phyloP scores from a whole-genome alignment of 1,284 basidiomycete species.

The Apiotrichum laibachii region DNA sequence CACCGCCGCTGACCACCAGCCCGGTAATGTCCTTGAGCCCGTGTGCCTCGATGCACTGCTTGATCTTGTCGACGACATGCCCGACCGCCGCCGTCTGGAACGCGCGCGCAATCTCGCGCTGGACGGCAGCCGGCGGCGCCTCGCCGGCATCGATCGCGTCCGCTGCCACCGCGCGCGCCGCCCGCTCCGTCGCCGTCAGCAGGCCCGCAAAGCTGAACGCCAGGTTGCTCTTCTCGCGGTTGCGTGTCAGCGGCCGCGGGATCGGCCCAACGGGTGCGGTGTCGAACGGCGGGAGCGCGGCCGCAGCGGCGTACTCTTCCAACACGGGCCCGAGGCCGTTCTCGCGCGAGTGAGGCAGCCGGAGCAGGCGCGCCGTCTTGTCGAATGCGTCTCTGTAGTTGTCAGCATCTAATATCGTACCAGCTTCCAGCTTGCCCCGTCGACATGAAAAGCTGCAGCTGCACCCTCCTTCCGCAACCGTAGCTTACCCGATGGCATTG shows the following conservation, averaged over 20 bases:
- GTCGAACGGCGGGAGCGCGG: conserved; percentile 30
- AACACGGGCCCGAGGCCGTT: conserved; percentile 71
- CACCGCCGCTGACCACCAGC: conserved; percentile 83
- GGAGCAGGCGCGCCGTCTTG: conserved; percentile 68
- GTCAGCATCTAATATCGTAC: conserved; percentile 8
- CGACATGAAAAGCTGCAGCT: no score
- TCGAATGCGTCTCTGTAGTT: conserved; percentile 64
- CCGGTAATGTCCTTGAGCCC: conserved; percentile 52
- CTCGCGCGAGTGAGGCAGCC: conserved; percentile 60
- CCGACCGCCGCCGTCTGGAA: conserved; percentile 70
- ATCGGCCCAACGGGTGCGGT: conserved; percentile 52
- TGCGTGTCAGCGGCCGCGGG: conserved; percentile 56
- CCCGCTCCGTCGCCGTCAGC: conserved; percentile 59
- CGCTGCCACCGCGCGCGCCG: neutral
- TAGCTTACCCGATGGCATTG: conserved; percentile 63
- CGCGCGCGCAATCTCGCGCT: conserved; percentile 58
- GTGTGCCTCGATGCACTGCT: conserved; percentile 59
- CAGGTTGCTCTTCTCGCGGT: conserved; percentile 37
- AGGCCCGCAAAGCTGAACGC: conserved; percentile 75
- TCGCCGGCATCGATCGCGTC: conserved; percentile 7
- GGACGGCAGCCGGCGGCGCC: conserved; percentile 17
- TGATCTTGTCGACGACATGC: conserved; percentile 73
- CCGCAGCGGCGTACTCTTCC: conserved; percentile 59
- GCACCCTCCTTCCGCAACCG: no score
- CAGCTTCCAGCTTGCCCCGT: no score